A percentile compares a stretch with the other conserved stretches of the same genome.
Conservation (phyloP, 495 filamentous ascomycete species). For the Penicillium parvum region DNA sequence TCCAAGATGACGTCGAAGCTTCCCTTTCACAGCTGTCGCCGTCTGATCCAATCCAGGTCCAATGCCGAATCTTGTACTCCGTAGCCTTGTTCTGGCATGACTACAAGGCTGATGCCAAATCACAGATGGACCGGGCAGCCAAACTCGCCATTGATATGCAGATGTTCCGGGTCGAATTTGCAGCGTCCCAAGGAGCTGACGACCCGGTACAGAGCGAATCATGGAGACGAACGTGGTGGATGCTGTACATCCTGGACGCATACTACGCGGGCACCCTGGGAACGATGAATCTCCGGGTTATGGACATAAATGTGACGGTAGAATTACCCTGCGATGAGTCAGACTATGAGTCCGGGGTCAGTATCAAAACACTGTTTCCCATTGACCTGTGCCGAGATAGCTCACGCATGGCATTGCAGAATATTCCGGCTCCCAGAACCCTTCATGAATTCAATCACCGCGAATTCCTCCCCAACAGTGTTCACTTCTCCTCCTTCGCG, state of each 20-base stretch:
- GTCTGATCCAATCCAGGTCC: constrained; percentile 34
- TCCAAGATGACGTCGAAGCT: constrained; percentile 17
- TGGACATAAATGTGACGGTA: constrained; percentile 53
- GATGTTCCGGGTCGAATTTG: constrained; percentile 22
- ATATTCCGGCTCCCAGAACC: constrained; percentile 56
- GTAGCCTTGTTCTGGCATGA: constrained; percentile 32
- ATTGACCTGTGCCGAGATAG: background rate
- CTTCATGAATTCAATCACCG: constrained; percentile 69
- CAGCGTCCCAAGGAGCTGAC: constrained; percentile 10
- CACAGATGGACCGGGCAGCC: constrained; percentile 19
- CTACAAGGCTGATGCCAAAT: constrained; percentile 18
- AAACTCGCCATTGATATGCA: constrained; percentile 36
- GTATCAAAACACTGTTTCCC: constrained; percentile 19
- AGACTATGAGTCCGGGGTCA: constrained; percentile 61
- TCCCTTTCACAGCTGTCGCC: constrained; percentile 54
- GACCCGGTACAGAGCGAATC: constrained; percentile 24
- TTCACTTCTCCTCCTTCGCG: constrained; percentile 75
- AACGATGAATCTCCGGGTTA: constrained; percentile 44
- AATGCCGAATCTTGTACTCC: constrained; percentile 30
- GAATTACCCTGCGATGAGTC: constrained; percentile 73
- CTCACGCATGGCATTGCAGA: constrained; percentile 42
- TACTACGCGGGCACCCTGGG: constrained; percentile 29
- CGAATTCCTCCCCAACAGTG: constrained; percentile 56
- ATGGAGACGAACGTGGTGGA: constrained; percentile 40
- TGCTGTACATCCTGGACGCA: constrained; percentile 27